phyloP scores from a whole-genome alignment of 345 rosid species.

The Hypericum perforatum region DNA sequence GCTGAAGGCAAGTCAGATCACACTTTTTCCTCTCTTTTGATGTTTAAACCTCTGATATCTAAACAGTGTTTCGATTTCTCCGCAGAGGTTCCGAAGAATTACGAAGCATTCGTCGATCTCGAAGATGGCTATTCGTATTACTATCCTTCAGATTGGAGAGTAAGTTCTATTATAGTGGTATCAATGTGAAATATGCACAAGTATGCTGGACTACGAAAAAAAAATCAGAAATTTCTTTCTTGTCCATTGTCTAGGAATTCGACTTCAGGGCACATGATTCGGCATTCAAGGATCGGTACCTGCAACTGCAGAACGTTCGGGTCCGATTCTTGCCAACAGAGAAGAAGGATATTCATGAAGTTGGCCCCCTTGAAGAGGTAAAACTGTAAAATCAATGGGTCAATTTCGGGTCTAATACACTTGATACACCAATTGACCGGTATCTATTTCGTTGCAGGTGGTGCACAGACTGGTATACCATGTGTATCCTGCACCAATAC shows the following conservation, averaged over 20 bases:
- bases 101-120: conserved; percentile 47
- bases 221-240: neutral
- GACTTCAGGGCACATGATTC: conserved; percentile 31
- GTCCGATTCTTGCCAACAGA: conserved; percentile 85
- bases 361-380: conserved; percentile 86
- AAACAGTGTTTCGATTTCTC: conserved; percentile 1
- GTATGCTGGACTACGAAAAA: conserved; percentile 3
- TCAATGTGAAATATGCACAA: neutral
- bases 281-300: neutral
- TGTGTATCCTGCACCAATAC: neutral
- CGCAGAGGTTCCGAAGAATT: conserved; percentile 53
- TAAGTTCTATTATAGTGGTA: conserved; percentile 23
- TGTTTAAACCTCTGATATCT: neutral
- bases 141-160: conserved; percentile 90
- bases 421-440: no score
- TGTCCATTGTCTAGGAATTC: conserved; percentile 40
- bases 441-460: no score
- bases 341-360: conserved; percentile 56
- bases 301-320: conserved; percentile 67
- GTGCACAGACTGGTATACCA: neutral
- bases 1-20: conserved; percentile 51
- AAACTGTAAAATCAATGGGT: neutral
- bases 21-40: neutral
- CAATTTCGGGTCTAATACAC: no score
- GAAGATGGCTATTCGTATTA: conserved; percentile 71